Evolutionary conservation across 305 asterid genomes (phyloP), one percentile per base, ranked within the genome.

Genomic region (Fraxinus nigra): DNA sequence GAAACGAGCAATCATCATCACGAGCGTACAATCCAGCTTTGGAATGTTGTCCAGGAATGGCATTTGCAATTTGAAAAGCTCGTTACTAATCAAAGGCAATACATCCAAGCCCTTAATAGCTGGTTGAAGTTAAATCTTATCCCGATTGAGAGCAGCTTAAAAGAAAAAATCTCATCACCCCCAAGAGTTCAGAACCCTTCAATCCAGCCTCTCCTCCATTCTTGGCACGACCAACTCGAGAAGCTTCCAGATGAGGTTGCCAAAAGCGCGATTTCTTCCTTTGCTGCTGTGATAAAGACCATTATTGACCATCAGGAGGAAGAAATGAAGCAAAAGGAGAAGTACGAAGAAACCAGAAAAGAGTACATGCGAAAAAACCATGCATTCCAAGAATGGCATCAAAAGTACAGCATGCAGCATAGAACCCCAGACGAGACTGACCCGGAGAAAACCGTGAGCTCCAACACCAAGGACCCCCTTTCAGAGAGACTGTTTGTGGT

Each of bases 231-330:
- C 81, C 86, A 81, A 38, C 97, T 95, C 13, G 97, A 92, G 91
- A 95, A 94, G 92, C 97, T 95, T 76, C 99, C 99, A 0, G 97
- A 95, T 13, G 99, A 94, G 80, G 88, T 92, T 40, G 96, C 97
- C 10, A 95, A 89, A 80, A 85, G 90, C n/a, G 95, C 98, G 4
- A 95, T 93, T 16, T 72, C 81, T 3, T 93, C 99, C 16, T 95
- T 95, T 35, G 90, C 92, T 7, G 97, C 97, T 0, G 98, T 95
- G 82, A 92, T 95, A 77, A 90, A 92, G 86, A 85, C 97, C 72
- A 94, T 95, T 67, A 81, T 91, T 77, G 35, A 87, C 59, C 97
- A 95, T 73, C 99, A 95, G 75, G 96, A 89, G 48, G 97, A 94
- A 54, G 99, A 95, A 89, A 92, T 94, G 96, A 94, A 91, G 89